Conservation (phyloP, 106 monocot genomes). For the Acanthochlamys bracteata region DNA sequence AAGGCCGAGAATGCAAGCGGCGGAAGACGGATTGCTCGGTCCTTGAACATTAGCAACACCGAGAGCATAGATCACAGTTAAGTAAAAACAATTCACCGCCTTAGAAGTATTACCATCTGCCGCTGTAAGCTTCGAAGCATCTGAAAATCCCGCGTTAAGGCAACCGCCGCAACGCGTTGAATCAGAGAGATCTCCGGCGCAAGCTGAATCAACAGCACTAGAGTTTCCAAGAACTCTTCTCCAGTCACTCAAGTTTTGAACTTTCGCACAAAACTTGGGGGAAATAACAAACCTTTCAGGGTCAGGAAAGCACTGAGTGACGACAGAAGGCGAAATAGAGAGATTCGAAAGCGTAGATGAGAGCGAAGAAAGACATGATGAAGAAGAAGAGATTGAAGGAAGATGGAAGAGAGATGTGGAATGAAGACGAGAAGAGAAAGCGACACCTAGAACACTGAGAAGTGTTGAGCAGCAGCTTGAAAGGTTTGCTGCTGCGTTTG, state of each 20-base stretch:
- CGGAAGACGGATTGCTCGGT: slow-evolving; percentile 28
- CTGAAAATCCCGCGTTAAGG: slow-evolving; percentile 32
- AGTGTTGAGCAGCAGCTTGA: slow-evolving; percentile 61
- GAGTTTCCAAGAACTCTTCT: too few species aligned
- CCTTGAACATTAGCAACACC: slow-evolving; percentile 36
- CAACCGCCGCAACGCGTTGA: slow-evolving; percentile 36
- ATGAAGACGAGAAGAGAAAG: slow-evolving; percentile 44
- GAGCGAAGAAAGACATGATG: slow-evolving; percentile 52
- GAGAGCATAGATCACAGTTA: slow-evolving; percentile 46
- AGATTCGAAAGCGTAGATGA: slow-evolving; percentile 22
- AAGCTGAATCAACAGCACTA: slow-evolving; percentile 20
- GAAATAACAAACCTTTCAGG: slow-evolving; percentile 35
- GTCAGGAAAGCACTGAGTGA: slow-evolving; percentile 38
- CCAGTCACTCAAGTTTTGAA: slow-evolving; percentile 36
- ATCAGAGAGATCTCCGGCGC: slow-evolving; percentile 28
- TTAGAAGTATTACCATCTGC: slow-evolving; percentile 61
- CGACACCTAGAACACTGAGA: slow-evolving; percentile 41
- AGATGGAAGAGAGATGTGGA: slow-evolving; percentile 56
- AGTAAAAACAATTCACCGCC: slow-evolving; percentile 59
- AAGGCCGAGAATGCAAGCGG: slow-evolving; percentile 48
- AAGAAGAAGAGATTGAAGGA: slow-evolving; percentile 28
- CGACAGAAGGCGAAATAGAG: slow-evolving; percentile 10
- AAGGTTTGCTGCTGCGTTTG: slow-evolving; percentile 19
- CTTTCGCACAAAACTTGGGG: slow-evolving; percentile 54
- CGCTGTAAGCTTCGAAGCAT: slow-evolving; percentile 29